phyloP scores from a whole-genome alignment of 805 yeast genomes.

The Candida caryicola region DNA sequence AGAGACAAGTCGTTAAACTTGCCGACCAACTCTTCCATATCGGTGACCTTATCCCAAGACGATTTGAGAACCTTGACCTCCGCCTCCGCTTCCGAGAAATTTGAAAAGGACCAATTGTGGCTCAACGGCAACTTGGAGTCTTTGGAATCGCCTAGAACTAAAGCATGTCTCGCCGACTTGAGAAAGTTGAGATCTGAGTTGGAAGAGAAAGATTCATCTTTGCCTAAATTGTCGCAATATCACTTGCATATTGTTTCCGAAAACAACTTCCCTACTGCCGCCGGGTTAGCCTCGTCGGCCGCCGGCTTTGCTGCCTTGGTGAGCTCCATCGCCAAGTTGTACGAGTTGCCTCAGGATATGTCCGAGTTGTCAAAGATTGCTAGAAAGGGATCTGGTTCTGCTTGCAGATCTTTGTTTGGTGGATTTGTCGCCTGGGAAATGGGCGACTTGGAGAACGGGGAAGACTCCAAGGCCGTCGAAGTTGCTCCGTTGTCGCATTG shows the following conservation, averaged over 20 bases:
- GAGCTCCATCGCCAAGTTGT: constrained; percentile 80
- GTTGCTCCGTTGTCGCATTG: constrained; percentile 82
- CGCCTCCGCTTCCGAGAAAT: constrained; percentile 63
- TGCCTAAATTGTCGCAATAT: constrained; percentile 63
- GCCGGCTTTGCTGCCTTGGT: constrained; percentile 98
- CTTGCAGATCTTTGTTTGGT: constrained; percentile 94
- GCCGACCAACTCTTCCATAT: constrained; percentile 94
- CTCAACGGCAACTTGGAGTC: constrained; percentile 83
- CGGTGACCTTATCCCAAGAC: constrained; percentile 88
- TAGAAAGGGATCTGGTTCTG: constrained; percentile 97
- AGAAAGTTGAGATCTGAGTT: constrained; percentile 61
- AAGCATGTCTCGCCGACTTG: constrained; percentile 74
- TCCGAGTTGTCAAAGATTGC: constrained; percentile 91
- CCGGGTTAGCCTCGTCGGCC: constrained; percentile 96
- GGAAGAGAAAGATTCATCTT: constrained; percentile 51
- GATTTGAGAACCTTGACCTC: constrained; percentile 92
- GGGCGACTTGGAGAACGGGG: constrained; percentile 77
- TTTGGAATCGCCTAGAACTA: constrained; percentile 58
- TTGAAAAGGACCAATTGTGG: constrained; percentile 67
- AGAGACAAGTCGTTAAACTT: constrained; percentile 83
- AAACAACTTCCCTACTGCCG: constrained; percentile 98
- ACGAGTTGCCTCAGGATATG: constrained; percentile 76
- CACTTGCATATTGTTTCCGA: constrained; percentile 81
- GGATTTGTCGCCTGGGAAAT: constrained; percentile 99
- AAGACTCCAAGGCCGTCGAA: constrained; percentile 91